Base-by-base conservation (phyloP, 2,329 filamentous ascomycete species). In the Talaromyces funiculosus region DNA sequence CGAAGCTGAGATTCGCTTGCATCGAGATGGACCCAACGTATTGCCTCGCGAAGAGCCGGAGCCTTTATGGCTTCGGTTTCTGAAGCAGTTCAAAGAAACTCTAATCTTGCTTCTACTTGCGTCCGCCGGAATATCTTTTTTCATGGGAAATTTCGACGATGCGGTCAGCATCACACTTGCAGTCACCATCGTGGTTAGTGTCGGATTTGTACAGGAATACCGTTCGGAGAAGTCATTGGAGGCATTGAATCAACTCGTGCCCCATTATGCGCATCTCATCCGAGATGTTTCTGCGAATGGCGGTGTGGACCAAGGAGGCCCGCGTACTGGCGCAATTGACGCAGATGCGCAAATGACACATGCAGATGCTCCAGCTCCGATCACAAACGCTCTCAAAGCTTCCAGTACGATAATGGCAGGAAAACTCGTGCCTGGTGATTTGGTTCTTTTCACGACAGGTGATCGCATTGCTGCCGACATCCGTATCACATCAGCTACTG, bases 141-240 rank as follows among this genome's bases (percentile, higher is more conserved):
- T 97, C 45, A 88, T 99, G 74, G 92, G 92, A 56, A 99, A 99
- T 71, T 86, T 88, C 71, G 93, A 97, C 68, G 95, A 99, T 77
- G 93, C 93, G 5, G 79, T 99, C 68, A 97, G 93, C 75, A 99
- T 99, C 70, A 90, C 93, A 0, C 87, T 96, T 33, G 94, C 94
- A 1, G 94, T 99, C 22, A 96, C 92, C 26, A 99, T 99, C 67
- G 94, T 99, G 5, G 92, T 99, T 24, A 89, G 89, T 0, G 94
- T 99, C 43, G 94, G 93, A 1, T 99, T 99, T 68, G 86, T 97
- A 57, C 94, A 99, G 73, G 94, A 99, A 76, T 99, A 99, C 74
- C 84, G 94, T 62, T 97, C 94, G 7, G 94, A 99, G 73, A 95
- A 99, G 76, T 97, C 93, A 2, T 86, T 99, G 66, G 94, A 99